These are phyloP conservation scores for Danielia reshetovae DNA, from an alignment of 805 yeast genomes.

Conservation along the genomic window DNA sequence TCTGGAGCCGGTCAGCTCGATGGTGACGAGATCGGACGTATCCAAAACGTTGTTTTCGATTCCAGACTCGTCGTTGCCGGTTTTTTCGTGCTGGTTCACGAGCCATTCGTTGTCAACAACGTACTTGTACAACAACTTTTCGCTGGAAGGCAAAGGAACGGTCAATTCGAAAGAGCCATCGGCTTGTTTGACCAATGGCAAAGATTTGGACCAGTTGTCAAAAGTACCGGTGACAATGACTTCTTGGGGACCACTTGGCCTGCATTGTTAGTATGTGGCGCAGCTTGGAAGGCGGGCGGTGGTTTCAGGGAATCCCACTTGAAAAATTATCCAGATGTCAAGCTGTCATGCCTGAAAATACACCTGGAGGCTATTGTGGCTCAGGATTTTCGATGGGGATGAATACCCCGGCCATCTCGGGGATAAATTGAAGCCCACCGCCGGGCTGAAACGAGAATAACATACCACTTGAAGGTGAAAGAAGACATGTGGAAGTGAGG, in stretches of 20 bases:
- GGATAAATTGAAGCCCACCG: no score
- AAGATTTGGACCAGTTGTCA: conserved; percentile 53
- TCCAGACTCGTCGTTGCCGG: conserved; percentile 47
- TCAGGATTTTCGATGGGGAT: no score
- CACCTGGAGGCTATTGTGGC: no score
- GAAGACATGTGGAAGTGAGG: conserved; percentile 25
- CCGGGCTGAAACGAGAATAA: no score
- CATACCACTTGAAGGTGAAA: conserved; percentile 41
- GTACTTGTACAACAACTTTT: conserved; percentile 50
- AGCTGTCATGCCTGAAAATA: no score
- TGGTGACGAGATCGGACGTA: conserved; percentile 27
- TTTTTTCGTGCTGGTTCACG: conserved; percentile 34
- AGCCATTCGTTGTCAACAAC: conserved; percentile 71
- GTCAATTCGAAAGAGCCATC: conserved; percentile 60
- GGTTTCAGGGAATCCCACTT: no score
- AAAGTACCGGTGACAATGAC: conserved; percentile 62
- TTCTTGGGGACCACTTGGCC: conserved; percentile 45
- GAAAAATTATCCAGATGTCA: no score
- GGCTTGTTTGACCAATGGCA: conserved; percentile 56
- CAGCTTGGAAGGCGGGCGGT: no score
- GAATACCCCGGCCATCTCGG: no score
- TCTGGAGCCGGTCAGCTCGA: conserved; percentile 8
- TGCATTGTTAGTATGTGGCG: conserved; percentile 30
- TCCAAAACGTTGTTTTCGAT: conserved; percentile 49
- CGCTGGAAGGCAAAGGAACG: conserved; percentile 48